Conservation (phyloP, 495 filamentous ascomycete species). For the Rhypophila decipiens region DNA sequence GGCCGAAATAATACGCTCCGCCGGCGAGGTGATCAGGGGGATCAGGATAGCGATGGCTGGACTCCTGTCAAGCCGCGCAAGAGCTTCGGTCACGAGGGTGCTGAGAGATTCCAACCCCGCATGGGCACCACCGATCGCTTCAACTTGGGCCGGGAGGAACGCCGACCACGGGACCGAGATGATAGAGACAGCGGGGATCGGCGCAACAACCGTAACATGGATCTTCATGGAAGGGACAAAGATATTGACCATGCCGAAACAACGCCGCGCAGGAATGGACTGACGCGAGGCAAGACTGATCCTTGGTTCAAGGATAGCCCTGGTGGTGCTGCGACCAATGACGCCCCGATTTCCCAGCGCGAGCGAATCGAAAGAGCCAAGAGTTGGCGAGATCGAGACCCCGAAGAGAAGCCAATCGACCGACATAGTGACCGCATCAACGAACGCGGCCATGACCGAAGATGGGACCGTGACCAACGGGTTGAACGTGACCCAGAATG, state of each 20-base stretch:
- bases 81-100: slow-evolving; percentile 58
- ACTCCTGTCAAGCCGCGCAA: slow-evolving; percentile 57
- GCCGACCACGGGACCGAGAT: slow-evolving; percentile 38
- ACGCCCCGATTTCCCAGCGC: slow-evolving; percentile 37
- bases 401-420: slow-evolving; percentile 37
- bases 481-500: slow-evolving; percentile 79
- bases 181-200: slow-evolving; percentile 50
- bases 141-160: slow-evolving; percentile 24
- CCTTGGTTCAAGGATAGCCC: slow-evolving; percentile 33
- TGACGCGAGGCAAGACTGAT: slow-evolving; percentile 36
- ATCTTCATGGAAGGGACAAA: slow-evolving; percentile 41
- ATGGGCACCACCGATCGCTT: slow-evolving; percentile 38
- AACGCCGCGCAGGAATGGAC: slow-evolving; percentile 49
- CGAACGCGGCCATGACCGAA: slow-evolving; percentile 38
- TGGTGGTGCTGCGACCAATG: slow-evolving; percentile 27
- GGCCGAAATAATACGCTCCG: slow-evolving; percentile 42
- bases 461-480: slow-evolving; percentile 55
- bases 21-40: slow-evolving; percentile 46
- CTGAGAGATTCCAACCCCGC: slow-evolving; percentile 54
- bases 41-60: slow-evolving; percentile 53
- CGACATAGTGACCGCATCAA: slow-evolving; percentile 35
- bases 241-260: slow-evolving; percentile 49
- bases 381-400: slow-evolving; percentile 64
- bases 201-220: slow-evolving; percentile 43
- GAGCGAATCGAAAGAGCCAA: slow-evolving; percentile 52